phyloP scores from a whole-genome alignment of 1,139 yeast species.

The Kazachstania sp. region DNA sequence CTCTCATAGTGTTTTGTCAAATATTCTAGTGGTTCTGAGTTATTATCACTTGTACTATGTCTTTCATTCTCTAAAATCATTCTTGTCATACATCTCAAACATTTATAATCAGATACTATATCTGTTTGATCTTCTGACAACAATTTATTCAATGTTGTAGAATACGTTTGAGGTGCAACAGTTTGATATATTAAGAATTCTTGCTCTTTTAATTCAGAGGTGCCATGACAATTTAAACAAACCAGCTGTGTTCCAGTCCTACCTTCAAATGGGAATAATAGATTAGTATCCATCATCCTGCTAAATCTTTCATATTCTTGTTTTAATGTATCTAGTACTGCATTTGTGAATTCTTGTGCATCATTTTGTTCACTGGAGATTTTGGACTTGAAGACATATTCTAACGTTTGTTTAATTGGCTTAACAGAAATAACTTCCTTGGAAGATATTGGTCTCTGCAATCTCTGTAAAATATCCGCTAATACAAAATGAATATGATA shows the following conservation, averaged over 20 bases:
- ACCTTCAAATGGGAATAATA: slow-evolving; percentile 63
- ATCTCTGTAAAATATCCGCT: slow-evolving; percentile 12
- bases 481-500: slow-evolving; percentile 10
- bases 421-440: slow-evolving; percentile 61
- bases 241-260: slow-evolving; percentile 54
- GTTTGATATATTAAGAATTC: slow-evolving; percentile 68
- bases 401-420: slow-evolving; percentile 68
- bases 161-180: slow-evolving; percentile 56
- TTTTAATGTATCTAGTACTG: slow-evolving; percentile 69
- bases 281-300: slow-evolving; percentile 35
- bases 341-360: slow-evolving; percentile 84
- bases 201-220: slow-evolving; percentile 51
- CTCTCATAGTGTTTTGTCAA: slow-evolving; percentile 33
- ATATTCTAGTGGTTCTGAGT: slow-evolving; percentile 19
- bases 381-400: slow-evolving; percentile 64
- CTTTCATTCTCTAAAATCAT: slow-evolving; percentile 36
- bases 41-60: slow-evolving; percentile 11
- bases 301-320: slow-evolving; percentile 42
- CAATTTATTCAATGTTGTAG: slow-evolving; percentile 45
- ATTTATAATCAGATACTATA: slow-evolving; percentile 71
- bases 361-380: slow-evolving; percentile 84
- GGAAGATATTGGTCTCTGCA: slow-evolving; percentile 53
- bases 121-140: slow-evolving; percentile 56
- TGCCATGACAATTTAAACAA: slow-evolving; percentile 58
- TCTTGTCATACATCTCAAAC: slow-evolving; percentile 56